Percentiles rank a stretch among this genome's conserved stretches.
These are phyloP conservation scores for Trichoderma sp. DNA, from an alignment of 2,329 filamentous ascomycete species.

Conservation along the genomic window DNA sequence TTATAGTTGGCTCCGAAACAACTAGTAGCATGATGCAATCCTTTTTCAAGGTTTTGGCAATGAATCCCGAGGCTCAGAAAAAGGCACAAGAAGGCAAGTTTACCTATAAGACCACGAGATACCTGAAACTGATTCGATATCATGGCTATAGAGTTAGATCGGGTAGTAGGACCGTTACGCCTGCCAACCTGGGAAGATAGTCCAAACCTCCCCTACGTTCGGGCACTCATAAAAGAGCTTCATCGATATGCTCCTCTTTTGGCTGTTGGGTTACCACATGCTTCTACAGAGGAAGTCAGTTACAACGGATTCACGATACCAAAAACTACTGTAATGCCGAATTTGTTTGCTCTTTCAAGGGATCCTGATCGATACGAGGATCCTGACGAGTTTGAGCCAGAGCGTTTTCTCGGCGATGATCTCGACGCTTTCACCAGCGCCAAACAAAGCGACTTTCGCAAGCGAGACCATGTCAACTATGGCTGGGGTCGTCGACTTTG, in stretches of 20 bases:
- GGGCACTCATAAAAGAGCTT: slow-evolving; percentile 32
- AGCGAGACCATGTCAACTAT: slow-evolving; percentile 53
- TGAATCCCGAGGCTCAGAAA: neutral
- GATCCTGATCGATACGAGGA: slow-evolving; percentile 4
- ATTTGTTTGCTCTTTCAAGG: neutral
- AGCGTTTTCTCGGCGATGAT: slow-evolving; percentile 26
- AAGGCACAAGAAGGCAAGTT: neutral
- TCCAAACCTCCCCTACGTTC: slow-evolving; percentile 42
- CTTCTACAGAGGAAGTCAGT: neutral
- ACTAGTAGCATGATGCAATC: slow-evolving; percentile 16
- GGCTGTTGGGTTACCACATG: neutral
- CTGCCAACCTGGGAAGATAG: slow-evolving; percentile 44
- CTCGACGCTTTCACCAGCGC: slow-evolving; percentile 31
- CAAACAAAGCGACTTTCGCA: slow-evolving; percentile 32
- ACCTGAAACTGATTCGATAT: neutral
- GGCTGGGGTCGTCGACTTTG: slow-evolving; percentile 57
- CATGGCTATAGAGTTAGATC: slow-evolving; percentile 38
- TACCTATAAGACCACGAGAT: too few species aligned
- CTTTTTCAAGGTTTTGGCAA: slow-evolving; percentile 3
- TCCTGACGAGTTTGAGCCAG: slow-evolving; percentile 14
- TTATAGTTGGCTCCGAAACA: slow-evolving; percentile 11
- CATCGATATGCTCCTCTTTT: neutral
- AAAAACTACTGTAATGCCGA: neutral
- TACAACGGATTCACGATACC: neutral
- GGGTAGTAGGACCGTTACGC: slow-evolving; percentile 40